A percentile compares a stretch with the other conserved stretches of the same genome.
Conservation (phyloP, 768 basidiomycete genomes). For the Plicaturopsis crispa region DNA sequence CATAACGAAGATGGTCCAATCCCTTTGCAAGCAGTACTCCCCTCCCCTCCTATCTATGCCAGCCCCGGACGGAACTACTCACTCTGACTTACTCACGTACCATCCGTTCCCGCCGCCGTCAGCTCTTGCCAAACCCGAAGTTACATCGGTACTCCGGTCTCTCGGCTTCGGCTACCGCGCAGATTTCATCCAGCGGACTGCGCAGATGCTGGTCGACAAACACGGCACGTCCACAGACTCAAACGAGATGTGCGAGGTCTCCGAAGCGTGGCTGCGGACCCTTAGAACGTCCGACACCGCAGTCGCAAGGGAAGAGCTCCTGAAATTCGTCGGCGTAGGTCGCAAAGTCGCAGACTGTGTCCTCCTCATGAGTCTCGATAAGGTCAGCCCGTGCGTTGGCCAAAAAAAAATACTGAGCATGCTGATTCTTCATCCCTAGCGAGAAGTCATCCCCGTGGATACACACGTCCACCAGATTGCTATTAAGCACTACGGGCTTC, state of each 20-base stretch:
- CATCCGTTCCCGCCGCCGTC: constrained; percentile 84
- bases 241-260: constrained; percentile 28
- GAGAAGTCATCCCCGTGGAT: constrained; percentile 88
- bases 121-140: constrained; percentile 47
- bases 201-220: constrained; percentile 62
- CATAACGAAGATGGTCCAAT: constrained; percentile 89
- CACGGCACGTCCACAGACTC: constrained; percentile 25
- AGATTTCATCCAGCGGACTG: constrained; percentile 78
- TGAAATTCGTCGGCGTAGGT: constrained; percentile 87
- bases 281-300: constrained; percentile 43
- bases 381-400: constrained; percentile 46
- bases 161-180: constrained; percentile 97
- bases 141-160: constrained; percentile 57
- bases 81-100: constrained; percentile 33
- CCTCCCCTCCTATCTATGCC: constrained; percentile 46
- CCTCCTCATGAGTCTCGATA: constrained; percentile 86
- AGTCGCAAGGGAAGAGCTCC: constrained; percentile 65
- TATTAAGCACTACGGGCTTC: constrained; percentile 66
- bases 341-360: constrained; percentile 96
- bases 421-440: constrained; percentile 31
- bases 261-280: constrained; percentile 53
- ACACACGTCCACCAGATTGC: constrained; percentile 94
- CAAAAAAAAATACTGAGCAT: no score
- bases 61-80: constrained; percentile 23
- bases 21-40: constrained; percentile 73